These are phyloP conservation scores for Penicillium olsonii DNA, from an alignment of 2,329 filamentous ascomycete species.

Conservation along the genomic window DNA sequence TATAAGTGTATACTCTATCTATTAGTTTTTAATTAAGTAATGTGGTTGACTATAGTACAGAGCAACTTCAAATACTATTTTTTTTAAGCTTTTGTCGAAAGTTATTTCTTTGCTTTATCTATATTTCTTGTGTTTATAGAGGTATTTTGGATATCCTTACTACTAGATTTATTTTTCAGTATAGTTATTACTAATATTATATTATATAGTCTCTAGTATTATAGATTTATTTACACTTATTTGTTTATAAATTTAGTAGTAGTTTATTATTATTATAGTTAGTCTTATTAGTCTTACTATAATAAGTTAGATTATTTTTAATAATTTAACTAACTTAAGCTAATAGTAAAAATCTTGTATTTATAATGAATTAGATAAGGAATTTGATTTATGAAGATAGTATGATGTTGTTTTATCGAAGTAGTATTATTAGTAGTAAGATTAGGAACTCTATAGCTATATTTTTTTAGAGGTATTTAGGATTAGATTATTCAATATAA, in stretches of 20 bases:
- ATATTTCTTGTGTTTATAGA: background rate
- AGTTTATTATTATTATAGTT: background rate
- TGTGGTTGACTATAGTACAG: too few species aligned
- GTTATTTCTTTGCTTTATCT: background rate
- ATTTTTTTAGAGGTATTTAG: background rate
- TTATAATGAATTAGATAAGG: background rate
- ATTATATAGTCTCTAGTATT: background rate
- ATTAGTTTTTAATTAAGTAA: background rate
- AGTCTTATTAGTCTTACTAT: background rate
- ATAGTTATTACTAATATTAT: background rate
- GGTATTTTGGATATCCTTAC: background rate
- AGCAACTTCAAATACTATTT: background rate
- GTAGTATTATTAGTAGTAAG: background rate
- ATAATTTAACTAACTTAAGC: background rate
- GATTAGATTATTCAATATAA: background rate
- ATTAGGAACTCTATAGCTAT: background rate
- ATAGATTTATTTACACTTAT: background rate
- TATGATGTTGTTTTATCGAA: background rate
- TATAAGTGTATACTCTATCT: background rate
- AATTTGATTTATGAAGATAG: background rate
- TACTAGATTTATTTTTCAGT: background rate
- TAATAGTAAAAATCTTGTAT: constrained; percentile 1
- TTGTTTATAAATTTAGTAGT: background rate
- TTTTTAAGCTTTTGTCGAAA: background rate
- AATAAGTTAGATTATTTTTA: background rate